These are phyloP conservation scores for Polyporus arcularius DNA, from an alignment of 768 basidiomycete genomes.

Conservation along the genomic window DNA sequence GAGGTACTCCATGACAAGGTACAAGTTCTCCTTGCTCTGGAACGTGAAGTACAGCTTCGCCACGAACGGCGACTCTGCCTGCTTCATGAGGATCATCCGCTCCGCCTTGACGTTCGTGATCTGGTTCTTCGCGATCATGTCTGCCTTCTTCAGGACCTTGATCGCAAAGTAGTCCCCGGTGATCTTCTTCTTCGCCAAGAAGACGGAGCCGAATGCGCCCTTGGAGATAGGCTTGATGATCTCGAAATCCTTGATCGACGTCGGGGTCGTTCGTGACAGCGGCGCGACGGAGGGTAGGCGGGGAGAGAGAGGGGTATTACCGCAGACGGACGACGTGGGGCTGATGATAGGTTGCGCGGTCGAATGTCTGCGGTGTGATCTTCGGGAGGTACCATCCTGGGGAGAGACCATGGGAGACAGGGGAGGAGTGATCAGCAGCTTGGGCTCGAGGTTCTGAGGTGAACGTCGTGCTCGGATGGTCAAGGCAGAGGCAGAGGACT, in stretches of 20 bases:
- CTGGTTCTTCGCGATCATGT: conserved; percentile 99
- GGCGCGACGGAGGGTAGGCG: conserved; percentile 80
- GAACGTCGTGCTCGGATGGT: conserved; percentile 68
- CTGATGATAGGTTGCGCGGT: conserved; percentile 55
- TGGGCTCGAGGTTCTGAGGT: conserved; percentile 63
- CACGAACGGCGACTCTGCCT: conserved; percentile 97
- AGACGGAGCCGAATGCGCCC: conserved; percentile 98
- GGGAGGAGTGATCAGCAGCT: conserved; percentile 72
- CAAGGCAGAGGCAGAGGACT: conserved; percentile 35
- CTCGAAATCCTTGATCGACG: conserved; percentile 98
- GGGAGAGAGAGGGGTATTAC: conserved; percentile 72
- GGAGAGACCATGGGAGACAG: conserved; percentile 62
- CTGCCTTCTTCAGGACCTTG: conserved; percentile 99
- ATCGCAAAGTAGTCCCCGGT: conserved; percentile 99
- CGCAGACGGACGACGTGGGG: conserved; percentile 43
- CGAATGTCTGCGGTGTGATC: conserved; percentile 55
- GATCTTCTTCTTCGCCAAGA: conserved; percentile 95
- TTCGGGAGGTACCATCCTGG: conserved; percentile 55
- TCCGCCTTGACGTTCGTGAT: conserved; percentile 99
- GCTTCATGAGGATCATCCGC: conserved; percentile 99
- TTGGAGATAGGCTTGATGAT: conserved; percentile 99
- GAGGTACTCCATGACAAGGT: conserved; percentile 99
- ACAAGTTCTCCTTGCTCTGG: conserved; percentile 98
- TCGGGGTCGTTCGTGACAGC: conserved; percentile 73
- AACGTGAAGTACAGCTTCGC: conserved; percentile 98